Conservation (phyloP, 345 rosid genomes). For the Theobroma cacao region DNA sequence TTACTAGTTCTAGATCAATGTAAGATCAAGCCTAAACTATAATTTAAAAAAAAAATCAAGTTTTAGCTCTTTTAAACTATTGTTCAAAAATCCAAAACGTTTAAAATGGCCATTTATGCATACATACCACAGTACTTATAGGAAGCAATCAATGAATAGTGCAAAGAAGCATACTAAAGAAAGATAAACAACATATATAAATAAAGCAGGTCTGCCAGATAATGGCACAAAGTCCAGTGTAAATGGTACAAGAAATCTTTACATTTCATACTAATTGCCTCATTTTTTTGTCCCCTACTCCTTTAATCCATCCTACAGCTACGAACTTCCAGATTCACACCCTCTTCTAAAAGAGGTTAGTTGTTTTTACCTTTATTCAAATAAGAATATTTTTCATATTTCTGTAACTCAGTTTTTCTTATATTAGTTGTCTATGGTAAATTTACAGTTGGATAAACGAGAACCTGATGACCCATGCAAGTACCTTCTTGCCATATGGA, state of each 20-base stretch:
- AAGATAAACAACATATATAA: background rate
- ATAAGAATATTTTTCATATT: background rate
- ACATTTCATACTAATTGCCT: constrained; percentile 15
- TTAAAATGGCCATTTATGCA: background rate
- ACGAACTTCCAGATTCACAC: constrained; percentile 85
- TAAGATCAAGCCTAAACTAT: background rate
- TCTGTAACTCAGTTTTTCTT: constrained; percentile 1
- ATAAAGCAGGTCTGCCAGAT: background rate
- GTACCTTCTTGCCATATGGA: constrained; percentile 94
- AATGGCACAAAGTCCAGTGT: background rate
- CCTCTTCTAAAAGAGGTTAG: constrained; percentile 78
- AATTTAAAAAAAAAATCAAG: background rate
- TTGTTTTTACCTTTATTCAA: constrained; percentile 14
- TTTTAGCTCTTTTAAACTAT: background rate
- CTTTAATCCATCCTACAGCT: constrained; percentile 45
- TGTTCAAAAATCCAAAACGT: background rate
- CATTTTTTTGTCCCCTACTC: background rate
- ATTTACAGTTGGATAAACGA: constrained; percentile 68
- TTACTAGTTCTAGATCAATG: background rate
- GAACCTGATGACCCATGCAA: constrained; percentile 82
- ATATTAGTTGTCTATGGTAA: constrained; percentile 17
- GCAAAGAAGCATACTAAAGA: background rate
- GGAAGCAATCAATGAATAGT: background rate
- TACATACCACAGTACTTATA: background rate
- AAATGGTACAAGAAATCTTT: constrained; percentile 1